Evolutionary conservation across 148 eudicot genomes (phyloP), one percentile per base, ranked within the genome.

Genomic region (Persicaria maculosa): DNA sequence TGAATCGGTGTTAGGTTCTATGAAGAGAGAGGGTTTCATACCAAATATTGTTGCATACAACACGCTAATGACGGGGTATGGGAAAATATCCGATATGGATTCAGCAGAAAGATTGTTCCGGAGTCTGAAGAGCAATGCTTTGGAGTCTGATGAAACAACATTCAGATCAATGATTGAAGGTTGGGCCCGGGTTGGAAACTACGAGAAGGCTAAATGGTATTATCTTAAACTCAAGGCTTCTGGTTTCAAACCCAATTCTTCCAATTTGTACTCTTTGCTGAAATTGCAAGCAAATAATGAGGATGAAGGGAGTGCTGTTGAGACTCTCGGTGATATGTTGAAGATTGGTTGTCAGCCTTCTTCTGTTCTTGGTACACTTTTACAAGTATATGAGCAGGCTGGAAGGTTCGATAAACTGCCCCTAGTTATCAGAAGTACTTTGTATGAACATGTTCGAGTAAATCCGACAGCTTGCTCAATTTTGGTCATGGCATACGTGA

Each of bases 151-250:
- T 80, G 97, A 92, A 84, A 83, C 92, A 58, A 88, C 97, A 40
- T 92, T 86, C 77, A 87, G 98, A 82, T 90, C 97, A n/a, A 88
- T 94, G 93, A 81, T 94, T 72, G 98, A 94, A 88, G 98, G 98
- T 55, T 94, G 97, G 96, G 93, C 96, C 70, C 79, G 93, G 78
- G 86, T 75, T 14, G 83, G 86, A 50, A 85, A 85, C 75, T 85
- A 87, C 54, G 73, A 83, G 75, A 85, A 81, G 81, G 92, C 90
- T 46, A 72, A 82, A 31, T 74, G 86, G 86, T 92, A 85, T 78
- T 90, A 88, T 80, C 72, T 73, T 70, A 80, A 81, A 75, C 92
- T 94, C 67, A 90, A 83, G 84, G 74, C 44, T 46, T 76, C 81
- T 74, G 92, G 93, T 22, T 88, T 85, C 76, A 78, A 67, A 52